A percentile compares a stretch with the other conserved stretches of the same genome.
Conservation (phyloP, 2,329 filamentous ascomycete species). For the Cercospora sp. region DNA sequence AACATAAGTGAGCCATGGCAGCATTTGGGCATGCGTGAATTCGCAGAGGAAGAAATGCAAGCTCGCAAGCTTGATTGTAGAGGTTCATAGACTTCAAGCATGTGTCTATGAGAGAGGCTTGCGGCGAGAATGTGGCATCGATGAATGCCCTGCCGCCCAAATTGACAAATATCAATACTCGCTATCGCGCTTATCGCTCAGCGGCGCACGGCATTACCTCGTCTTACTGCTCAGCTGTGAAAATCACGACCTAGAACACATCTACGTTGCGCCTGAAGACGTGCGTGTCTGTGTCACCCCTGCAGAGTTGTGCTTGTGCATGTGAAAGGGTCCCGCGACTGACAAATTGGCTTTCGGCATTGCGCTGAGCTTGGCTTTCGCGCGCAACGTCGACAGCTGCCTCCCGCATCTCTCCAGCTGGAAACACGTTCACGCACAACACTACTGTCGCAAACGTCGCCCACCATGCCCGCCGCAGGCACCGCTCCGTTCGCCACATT, state of each 20-base stretch:
- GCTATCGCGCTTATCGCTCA: neutral
- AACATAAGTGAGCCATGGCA: neutral
- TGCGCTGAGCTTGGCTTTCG: neutral
- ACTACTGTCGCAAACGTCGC: slow-evolving; percentile 12
- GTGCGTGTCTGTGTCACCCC: neutral
- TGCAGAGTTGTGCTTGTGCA: neutral
- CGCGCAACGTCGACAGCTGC: neutral
- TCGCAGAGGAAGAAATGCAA: neutral
- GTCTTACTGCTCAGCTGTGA: neutral
- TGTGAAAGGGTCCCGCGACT: slow-evolving; percentile 2
- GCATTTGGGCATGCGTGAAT: no score
- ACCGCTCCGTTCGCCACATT: slow-evolving; percentile 79
- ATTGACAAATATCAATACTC: neutral
- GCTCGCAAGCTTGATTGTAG: neutral
- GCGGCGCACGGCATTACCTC: neutral
- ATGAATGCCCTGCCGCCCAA: neutral
- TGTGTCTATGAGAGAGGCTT: neutral
- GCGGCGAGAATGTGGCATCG: neutral
- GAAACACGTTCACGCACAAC: neutral
- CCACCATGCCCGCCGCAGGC: slow-evolving; percentile 35
- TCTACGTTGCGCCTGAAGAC: neutral
- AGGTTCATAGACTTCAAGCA: neutral
- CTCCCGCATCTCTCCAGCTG: neutral
- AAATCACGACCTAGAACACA: neutral
- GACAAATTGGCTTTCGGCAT: slow-evolving; percentile 6